Base-by-base conservation (phyloP, 352 stramenopile genomes). In the Pythium dissimile region DNA sequence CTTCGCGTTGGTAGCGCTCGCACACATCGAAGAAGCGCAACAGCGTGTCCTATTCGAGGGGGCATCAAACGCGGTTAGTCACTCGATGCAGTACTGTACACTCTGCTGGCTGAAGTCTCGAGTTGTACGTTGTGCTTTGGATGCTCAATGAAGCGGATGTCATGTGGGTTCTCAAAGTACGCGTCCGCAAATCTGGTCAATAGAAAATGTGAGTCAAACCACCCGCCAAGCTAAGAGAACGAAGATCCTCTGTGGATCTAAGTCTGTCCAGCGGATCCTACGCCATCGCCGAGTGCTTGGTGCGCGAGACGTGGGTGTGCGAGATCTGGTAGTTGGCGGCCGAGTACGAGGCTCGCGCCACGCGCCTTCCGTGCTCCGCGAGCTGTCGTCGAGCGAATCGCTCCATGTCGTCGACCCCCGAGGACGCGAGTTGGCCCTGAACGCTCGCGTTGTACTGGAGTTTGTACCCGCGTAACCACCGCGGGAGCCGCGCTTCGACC, bases 1-100 rank as follows among this genome's bases (percentile, higher is more conserved):
- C 77, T n/a, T 81, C 46, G 0, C 27, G 49, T 39, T 75, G 54
- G 55, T 92, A 92, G 21, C 64, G 73, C 16, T 71, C 64, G 44
- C 82, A 92, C 24, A 70, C 62, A 50, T 90, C 80, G 59, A 78
- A 90, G 69, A 89, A 92, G 13, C 82, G 80, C 34, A 89, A 45
- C 7, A 85, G 43, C 5, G 48, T 66, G 39, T 89, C 78, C 76
- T 87, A 37, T 13, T 24, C 23, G 9, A n/a, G 21, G 18, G 20
- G 39, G 24, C 9, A 20, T 18, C n/a, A n/a, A n/a, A n/a, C n/a
- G n/a, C n/a, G n/a, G n/a, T n/a, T n/a, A n/a, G n/a, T n/a, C n/a
- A n/a, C n/a, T n/a, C n/a, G n/a, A n/a, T n/a, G n/a, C n/a, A n/a
- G n/a, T n/a, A n/a, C n/a, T n/a, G n/a, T n/a, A n/a, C n/a, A n/a